Conservation (phyloP, 805 yeast species). For the Pichia pseudocactophila region DNA sequence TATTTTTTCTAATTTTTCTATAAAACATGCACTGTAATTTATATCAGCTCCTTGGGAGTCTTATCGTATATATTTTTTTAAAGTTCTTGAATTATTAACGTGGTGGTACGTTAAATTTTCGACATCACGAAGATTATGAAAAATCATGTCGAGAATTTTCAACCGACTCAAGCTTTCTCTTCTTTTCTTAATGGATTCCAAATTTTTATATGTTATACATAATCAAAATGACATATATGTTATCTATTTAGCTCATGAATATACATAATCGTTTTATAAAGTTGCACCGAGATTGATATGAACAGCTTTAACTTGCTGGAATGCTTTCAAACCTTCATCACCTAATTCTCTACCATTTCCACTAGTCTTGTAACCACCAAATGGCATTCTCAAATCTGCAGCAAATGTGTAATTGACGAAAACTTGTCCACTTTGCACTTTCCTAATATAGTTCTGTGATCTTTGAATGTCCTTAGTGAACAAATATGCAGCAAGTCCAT, state of each 20-base stretch:
- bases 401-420: constrained; percentile 91
- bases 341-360: constrained; percentile 96
- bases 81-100: no score
- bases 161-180: no score
- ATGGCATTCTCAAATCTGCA: constrained; percentile 80
- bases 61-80: no score
- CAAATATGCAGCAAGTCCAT: constrained; percentile 88
- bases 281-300: constrained; percentile 35
- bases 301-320: constrained; percentile 82
- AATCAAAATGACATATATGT: no score
- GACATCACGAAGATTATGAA: no score
- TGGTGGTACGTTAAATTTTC: no score
- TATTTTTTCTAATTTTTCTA: not conserved
- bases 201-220: no score
- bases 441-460: constrained; percentile 66
- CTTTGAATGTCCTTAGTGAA: constrained; percentile 70
- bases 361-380: constrained; percentile 86
- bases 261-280: constrained; percentile 10
- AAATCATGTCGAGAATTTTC: not conserved
- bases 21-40: no score
- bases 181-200: no score
- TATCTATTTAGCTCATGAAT: not conserved
- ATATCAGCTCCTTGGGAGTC: no score
- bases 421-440: constrained; percentile 78
- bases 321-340: constrained; percentile 73